Evolutionary conservation across 257 asterid genomes (phyloP).

Genomic region (Penstemon davidsonii): DNA sequence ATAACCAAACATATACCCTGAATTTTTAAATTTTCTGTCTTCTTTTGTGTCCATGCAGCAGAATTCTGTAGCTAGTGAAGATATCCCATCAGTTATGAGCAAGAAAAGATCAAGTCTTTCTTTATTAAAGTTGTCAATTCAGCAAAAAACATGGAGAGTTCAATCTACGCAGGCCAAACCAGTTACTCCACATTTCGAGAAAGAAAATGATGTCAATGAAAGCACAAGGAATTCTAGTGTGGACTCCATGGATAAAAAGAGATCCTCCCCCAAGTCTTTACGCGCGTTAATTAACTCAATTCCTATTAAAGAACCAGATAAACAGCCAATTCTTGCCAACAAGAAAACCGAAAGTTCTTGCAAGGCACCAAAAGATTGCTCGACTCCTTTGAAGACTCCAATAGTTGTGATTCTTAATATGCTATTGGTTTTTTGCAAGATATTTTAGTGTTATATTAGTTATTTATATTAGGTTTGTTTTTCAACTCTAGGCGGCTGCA

Average conservation of each 20-base stretch:
- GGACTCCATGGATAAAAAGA: conserved; percentile 37
- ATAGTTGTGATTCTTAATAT: conserved; percentile 30
- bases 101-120: conserved; percentile 56
- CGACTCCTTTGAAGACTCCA: conserved; percentile 67
- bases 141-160: conserved; percentile 41
- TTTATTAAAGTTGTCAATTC: conserved; percentile 50
- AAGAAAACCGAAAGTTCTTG: conserved; percentile 36
- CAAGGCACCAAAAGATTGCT: conserved; percentile 36
- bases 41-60: conserved; percentile 32
- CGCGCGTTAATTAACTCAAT: conserved; percentile 43
- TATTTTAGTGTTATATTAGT: background rate
- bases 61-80: conserved; percentile 39
- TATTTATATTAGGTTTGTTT: conserved; percentile 6
- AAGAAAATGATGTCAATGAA: conserved; percentile 39
- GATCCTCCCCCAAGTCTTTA: conserved; percentile 53
- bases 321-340: conserved; percentile 33
- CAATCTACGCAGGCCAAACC: conserved; percentile 50
- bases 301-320: conserved; percentile 49
- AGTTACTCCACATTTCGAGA: conserved; percentile 47
- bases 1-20: no score
- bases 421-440: background rate
- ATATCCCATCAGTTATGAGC: conserved; percentile 50
- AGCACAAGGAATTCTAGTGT: conserved; percentile 36
- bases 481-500: conserved; percentile 43
- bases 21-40: background rate